A percentile compares a stretch with the other conserved stretches of the same genome.
phyloP scores from a whole-genome alignment of 2,329 filamentous ascomycete genomes.

The Cladobotryum mycophilum region DNA sequence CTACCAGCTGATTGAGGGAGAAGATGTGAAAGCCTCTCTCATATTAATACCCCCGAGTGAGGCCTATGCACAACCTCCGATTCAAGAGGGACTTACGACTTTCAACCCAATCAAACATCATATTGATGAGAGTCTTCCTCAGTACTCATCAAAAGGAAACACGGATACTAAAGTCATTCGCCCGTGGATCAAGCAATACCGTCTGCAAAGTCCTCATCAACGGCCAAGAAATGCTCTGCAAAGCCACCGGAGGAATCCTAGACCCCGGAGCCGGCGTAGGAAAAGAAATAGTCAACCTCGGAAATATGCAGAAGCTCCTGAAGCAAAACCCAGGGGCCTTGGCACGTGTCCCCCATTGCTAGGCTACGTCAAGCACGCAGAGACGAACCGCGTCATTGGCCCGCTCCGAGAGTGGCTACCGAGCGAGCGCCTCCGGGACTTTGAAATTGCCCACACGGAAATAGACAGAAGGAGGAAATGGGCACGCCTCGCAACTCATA shows the following conservation, averaged over 20 bases:
- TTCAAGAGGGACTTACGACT: too few relatives aligned
- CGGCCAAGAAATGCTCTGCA: constrained; percentile 7
- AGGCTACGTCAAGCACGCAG: constrained; percentile 6
- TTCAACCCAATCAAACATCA: too few relatives aligned
- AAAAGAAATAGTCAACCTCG: constrained; percentile 1
- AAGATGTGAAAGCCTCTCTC: too few relatives aligned
- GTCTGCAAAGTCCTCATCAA: constrained; percentile 4
- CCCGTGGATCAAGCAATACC: constrained; percentile 1
- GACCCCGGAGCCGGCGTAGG: constrained; percentile 3
- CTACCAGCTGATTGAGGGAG: too few relatives aligned
- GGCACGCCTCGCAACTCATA: constrained; percentile 11
- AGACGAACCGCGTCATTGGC: constrained; percentile 7
- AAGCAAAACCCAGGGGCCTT: background rate
- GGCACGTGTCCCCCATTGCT: background rate
- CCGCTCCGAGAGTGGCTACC: constrained; percentile 9
- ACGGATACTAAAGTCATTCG: background rate
- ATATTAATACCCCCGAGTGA: too few relatives aligned
- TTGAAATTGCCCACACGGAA: background rate
- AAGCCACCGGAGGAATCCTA: constrained; percentile 3
- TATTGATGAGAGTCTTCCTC: too few relatives aligned
- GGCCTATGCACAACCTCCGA: too few relatives aligned
- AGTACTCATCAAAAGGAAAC: background rate
- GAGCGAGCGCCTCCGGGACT: background rate
- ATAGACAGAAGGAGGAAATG: constrained; percentile 6
- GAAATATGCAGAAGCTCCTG: background rate